phyloP scores from a whole-genome alignment of 202 grass and related monocot species.

The Zoysia matrella region DNA sequence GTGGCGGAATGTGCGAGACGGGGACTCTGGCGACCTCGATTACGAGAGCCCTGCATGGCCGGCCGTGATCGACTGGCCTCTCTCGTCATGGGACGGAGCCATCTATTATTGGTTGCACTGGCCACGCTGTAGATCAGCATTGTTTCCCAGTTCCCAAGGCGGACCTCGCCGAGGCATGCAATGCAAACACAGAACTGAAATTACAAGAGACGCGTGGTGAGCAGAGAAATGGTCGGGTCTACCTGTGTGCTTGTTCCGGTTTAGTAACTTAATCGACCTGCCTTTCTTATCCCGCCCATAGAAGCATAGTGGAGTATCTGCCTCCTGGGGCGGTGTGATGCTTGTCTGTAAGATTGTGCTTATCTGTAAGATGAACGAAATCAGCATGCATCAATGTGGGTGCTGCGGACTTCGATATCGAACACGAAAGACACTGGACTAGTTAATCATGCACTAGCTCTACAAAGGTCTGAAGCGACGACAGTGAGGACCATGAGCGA shows the following conservation, averaged over 20 bases:
- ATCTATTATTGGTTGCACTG: constrained; percentile 33
- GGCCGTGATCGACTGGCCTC: background rate
- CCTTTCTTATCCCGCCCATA: background rate
- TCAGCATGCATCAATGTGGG: too few relatives aligned
- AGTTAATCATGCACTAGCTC: background rate
- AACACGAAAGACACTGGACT: background rate
- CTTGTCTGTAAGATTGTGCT: background rate
- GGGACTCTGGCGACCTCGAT: background rate
- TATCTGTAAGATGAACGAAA: too few relatives aligned
- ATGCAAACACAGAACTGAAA: constrained; percentile 11
- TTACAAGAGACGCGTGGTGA: constrained; percentile 20
- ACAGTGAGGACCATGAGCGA: background rate
- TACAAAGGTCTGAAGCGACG: background rate
- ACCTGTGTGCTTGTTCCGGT: background rate
- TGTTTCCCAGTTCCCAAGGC: constrained; percentile 29
- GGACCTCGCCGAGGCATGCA: constrained; percentile 5
- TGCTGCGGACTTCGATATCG: background rate
- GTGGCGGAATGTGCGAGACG: constrained; percentile 40
- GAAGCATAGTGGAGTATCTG: background rate
- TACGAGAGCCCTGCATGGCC: background rate
- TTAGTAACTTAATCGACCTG: background rate
- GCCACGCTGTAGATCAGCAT: constrained; percentile 9
- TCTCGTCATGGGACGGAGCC: background rate
- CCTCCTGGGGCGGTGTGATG: background rate
- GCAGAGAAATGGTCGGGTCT: constrained; percentile 5